Evolutionary conservation across 2,329 filamentous ascomycete species (phyloP).

Genomic region (Hortaea sp.): DNA sequence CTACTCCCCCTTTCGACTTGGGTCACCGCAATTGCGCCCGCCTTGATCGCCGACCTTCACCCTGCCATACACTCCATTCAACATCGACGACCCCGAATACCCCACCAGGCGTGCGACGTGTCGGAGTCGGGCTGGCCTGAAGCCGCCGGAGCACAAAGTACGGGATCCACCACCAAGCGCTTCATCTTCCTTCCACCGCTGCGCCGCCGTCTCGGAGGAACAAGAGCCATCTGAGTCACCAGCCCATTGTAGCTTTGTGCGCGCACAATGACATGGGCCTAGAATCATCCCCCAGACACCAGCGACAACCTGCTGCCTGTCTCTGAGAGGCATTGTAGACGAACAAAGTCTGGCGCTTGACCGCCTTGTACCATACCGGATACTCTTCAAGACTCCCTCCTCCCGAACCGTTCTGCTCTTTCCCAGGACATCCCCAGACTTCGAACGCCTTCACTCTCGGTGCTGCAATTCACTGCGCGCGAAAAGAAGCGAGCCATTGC

Average conservation of each 20-base stretch:
- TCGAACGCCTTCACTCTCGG: background rate
- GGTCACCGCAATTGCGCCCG: no score
- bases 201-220: background rate
- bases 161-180: no score
- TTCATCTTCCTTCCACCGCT: no score
- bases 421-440: background rate
- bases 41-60: no score
- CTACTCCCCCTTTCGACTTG: no score
- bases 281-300: constrained; percentile 2
- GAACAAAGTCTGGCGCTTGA: constrained; percentile 1
- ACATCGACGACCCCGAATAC: no score
- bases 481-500: background rate
- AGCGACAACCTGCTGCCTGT: constrained; percentile 3
- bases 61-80: no score
- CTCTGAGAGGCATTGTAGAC: background rate
- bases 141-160: no score
- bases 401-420: background rate
- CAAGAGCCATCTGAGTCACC: background rate
- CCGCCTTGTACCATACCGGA: background rate
- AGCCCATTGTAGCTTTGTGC: constrained; percentile 6
- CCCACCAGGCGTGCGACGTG: no score
- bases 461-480: background rate
- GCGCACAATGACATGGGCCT: constrained; percentile 4
- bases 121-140: no score
- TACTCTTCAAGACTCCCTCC: background rate